Evolutionary conservation across 192 early-diverging fungal species (phyloP).

Genomic region (Backusella mclennaniae): DNA sequence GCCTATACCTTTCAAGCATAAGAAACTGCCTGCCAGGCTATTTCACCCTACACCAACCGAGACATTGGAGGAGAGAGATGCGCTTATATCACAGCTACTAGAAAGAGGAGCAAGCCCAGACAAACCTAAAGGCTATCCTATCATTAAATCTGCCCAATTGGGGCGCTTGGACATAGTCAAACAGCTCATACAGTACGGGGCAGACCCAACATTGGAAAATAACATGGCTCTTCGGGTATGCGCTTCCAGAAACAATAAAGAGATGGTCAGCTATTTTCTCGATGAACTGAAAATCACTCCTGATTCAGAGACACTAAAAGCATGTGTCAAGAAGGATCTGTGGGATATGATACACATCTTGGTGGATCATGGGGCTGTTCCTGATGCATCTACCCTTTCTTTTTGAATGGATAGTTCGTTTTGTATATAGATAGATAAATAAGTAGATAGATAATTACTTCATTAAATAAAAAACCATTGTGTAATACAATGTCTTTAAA

Average conservation of each 20-base stretch:
- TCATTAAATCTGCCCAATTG: conserved; percentile 38
- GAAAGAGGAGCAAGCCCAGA: conserved; percentile 35
- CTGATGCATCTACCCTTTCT: conserved; percentile 35
- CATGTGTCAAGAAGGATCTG: conserved; percentile 28
- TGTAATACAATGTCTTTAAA: background rate
- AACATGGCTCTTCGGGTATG: conserved; percentile 35
- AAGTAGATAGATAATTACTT: background rate
- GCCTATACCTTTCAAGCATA: background rate
- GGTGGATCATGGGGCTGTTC: conserved; percentile 38
- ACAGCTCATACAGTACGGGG: conserved; percentile 29
- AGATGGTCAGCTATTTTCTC: conserved; percentile 35
- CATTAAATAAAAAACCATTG: background rate
- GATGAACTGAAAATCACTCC: conserved; percentile 34
- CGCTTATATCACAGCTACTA: conserved; percentile 26
- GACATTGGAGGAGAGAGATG: background rate
- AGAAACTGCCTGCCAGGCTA: conserved; percentile 32
- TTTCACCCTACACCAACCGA: conserved; percentile 10
- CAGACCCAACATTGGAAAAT: conserved; percentile 26
- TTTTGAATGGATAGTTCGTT: background rate
- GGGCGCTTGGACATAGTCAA: conserved; percentile 31
- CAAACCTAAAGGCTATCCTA: conserved; percentile 39
- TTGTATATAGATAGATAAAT: background rate
- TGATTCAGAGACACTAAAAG: conserved; percentile 32
- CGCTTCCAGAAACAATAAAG: conserved; percentile 25
- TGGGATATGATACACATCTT: conserved; percentile 38